Evolutionary conservation across 2,329 filamentous ascomycete genomes (phyloP).

Genomic region (Gaeumannomyces tritici): DNA sequence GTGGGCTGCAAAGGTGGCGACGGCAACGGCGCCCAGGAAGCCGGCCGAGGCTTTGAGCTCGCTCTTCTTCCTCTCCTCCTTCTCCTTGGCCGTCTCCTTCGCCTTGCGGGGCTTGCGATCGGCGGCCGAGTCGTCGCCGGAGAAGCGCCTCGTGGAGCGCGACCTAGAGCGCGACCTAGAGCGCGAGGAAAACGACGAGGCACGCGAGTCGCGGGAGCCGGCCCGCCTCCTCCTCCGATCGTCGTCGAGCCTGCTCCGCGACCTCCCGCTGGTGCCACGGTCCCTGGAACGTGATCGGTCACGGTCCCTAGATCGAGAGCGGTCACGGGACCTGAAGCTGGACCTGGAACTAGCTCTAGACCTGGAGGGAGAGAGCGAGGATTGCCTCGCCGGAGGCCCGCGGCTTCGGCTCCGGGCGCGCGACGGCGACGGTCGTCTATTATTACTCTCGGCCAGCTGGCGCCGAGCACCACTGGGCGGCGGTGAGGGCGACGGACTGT

Average conservation of each 20-base stretch:
- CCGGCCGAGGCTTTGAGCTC: conserved; percentile 23
- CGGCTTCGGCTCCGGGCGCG: neutral
- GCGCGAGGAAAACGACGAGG: neutral
- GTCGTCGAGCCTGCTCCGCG: neutral
- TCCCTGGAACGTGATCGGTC: neutral
- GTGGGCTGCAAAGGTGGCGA: conserved; percentile 24
- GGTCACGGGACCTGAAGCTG: neutral
- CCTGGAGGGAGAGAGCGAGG: neutral
- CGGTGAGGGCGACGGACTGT: neutral
- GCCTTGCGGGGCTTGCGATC: neutral
- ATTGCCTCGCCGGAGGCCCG: neutral
- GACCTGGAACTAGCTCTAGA: neutral
- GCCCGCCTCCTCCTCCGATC: neutral
- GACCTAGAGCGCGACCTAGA: conserved; percentile 1
- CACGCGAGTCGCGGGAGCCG: neutral
- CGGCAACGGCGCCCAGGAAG: conserved; percentile 27
- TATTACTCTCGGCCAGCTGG: neutral
- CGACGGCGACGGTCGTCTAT: neutral
- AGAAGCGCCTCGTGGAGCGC: neutral
- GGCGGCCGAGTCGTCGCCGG: neutral
- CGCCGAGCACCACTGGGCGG: neutral
- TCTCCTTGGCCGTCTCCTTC: conserved; percentile 3
- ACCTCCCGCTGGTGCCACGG: neutral
- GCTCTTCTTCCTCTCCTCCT: conserved; percentile 8
- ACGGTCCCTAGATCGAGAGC: neutral